Evolutionary conservation across 2,329 filamentous ascomycete genomes (phyloP), one percentile per base, ranked within the genome.

Genomic region (Conoideocrella luteorostrata): DNA sequence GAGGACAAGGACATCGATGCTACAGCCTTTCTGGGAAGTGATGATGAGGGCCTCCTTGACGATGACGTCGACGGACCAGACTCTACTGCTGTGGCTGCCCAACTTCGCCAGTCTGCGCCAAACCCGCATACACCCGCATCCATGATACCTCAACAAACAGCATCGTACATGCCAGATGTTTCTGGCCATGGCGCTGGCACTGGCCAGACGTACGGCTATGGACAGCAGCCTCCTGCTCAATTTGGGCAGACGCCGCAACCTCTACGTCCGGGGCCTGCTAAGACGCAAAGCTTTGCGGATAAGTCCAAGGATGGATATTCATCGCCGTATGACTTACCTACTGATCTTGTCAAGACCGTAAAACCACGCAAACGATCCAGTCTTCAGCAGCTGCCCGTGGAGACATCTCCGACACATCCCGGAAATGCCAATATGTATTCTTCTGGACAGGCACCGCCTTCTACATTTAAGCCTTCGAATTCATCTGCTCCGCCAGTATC

Each of bases 261-360:
- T 15, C 34, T 57, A 1, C 63, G 60, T 11, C 71, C 72, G n/a
- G 68, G 75, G 49, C 54, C 75, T 46, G 64, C 65, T 23, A 81
- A 80, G 64, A 72, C 79, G 1, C 81, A 94, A 60, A 97, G 91
- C 64, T 98, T 95, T 63, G 88, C 78, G 5, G 85, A 91, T 62
- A 94, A 94, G 63, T 71, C 88, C 3, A 97, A 95, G 65, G 87
- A 87, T 44, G 90, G 91, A 7, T 98, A 98, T 61, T 77, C 84
- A 39, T 97, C 91, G 17, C 93, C 93, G 0, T 98, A 96, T 56
- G 94, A 98, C 66, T 72, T 98, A 17, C 93, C 93, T 4, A 87
- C 93, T 65, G 91, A 96, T 43, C 77, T 98, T 23, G 53, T 67
- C 29, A 59, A 54, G 5, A 48, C 57, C 13, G 77, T 85, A 22